Evolutionary conservation across 2,329 filamentous ascomycete species (phyloP), one percentile per base, ranked within the genome.

Genomic region (Fonsecaea nubica): DNA sequence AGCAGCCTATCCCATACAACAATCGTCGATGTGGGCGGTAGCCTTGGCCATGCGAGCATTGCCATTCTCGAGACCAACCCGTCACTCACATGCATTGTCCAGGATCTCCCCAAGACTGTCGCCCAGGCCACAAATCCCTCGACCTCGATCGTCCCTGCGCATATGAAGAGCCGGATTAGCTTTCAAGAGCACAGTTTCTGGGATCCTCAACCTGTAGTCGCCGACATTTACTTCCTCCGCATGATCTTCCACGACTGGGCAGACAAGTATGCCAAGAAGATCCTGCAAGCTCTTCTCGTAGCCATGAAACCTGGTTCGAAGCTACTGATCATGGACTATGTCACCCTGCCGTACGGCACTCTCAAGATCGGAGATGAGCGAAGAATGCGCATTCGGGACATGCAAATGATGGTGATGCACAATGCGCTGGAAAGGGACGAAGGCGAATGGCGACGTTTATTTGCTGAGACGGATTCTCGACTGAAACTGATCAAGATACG

Each of bases 231-330:
- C 76, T 81, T 85, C 71, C 83, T 88, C 75, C 83, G 85, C 56
- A 84, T 83, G 80, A 87, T 89, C 68, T 75, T 89, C 7, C 86
- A 89, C 74, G 87, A 89, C 76, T 87, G 86, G 77, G 83, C 85
- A 0, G 86, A 86, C 13, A 80, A 81, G 2, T 84, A 86, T 62
- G 81, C 81, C 3, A 72, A 83, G 53, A 78, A 79, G 53, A 83
- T 87, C 45, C 76, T 85, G 42, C 79, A 79, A 66, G 81, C 80
- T 21, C 77, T 88, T 8, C 76, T 86, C 1, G 85, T 86, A 1
- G 82, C 85, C 38, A 75, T 88, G 59, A 85, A 87, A 75, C 81
- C 84, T 1, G 82, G 87, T 18, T 80, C 85, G 10, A 77, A 81
- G 56, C 73, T 89, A 50, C 68, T 82, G 15, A 75, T 80, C 48